These are phyloP conservation scores for Polyporus tsugae DNA, from an alignment of 1,284 basidiomycete genomes.

Conservation along the genomic window DNA sequence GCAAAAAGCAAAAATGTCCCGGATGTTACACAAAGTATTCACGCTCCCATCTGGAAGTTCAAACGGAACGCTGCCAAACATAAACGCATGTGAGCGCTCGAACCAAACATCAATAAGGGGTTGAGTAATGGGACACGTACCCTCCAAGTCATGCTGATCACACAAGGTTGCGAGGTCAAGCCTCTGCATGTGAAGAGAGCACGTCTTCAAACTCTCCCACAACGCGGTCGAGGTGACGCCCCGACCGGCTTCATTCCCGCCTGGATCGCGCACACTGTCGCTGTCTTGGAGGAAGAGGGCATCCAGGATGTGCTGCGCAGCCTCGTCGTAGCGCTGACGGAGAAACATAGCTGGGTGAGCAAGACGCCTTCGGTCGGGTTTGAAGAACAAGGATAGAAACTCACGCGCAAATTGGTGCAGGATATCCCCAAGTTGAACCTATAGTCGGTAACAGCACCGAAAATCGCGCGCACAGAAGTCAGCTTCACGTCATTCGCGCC, in stretches of 20 bases:
- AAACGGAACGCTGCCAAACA: constrained; percentile 35
- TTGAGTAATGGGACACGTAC: constrained; percentile 48
- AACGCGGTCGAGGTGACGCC: constrained; percentile 81
- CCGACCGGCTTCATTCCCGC: constrained; percentile 57
- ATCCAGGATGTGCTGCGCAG: constrained; percentile 85
- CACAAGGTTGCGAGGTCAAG: constrained; percentile 79
- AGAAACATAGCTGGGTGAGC: constrained; percentile 7
- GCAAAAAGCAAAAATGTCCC: background rate
- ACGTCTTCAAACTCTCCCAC: constrained; percentile 87
- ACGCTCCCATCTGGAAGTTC: constrained; percentile 34
- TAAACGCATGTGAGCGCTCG: background rate
- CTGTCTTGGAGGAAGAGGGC: constrained; percentile 88
- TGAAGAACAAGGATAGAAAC: constrained; percentile 36
- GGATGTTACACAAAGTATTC: background rate
- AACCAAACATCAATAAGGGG: background rate
- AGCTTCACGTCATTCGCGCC: background rate
- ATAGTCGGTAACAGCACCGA: background rate
- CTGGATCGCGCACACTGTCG: constrained; percentile 66
- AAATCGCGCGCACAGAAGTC: background rate
- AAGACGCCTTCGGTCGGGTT: background rate
- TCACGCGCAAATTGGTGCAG: constrained; percentile 84
- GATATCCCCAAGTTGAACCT: constrained; percentile 94
- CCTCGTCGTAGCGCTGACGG: constrained; percentile 79
- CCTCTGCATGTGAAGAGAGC: constrained; percentile 80
- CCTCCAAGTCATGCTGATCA: constrained; percentile 74